Conservation (phyloP, 1,139 yeast genomes). For the Hansenula lynferdii region DNA sequence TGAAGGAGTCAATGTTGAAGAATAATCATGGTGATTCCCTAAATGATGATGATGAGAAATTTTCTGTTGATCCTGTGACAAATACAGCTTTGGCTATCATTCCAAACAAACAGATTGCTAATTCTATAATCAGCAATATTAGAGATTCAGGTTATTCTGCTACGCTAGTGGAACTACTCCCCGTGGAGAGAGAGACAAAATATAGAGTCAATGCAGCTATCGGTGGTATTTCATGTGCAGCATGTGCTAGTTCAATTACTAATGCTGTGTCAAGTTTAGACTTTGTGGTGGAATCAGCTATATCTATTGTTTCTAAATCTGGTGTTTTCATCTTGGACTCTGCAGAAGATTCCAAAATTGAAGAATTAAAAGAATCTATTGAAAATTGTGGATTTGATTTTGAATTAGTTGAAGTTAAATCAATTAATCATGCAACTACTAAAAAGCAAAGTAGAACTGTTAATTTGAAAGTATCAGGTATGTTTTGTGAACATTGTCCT, state of each 20-base stretch:
- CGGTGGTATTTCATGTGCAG: constrained; percentile 74
- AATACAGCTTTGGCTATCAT: constrained; percentile 42
- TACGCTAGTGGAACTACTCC: constrained; percentile 53
- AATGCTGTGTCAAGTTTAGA: constrained; percentile 46
- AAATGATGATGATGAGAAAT: constrained; percentile 15
- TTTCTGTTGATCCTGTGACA: constrained; percentile 35
- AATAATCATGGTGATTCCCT: constrained; percentile 2
- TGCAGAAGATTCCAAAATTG: constrained; percentile 26
- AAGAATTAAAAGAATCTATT: constrained; percentile 40
- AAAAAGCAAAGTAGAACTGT: constrained; percentile 49
- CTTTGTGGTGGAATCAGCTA: constrained; percentile 47
- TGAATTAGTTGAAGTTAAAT: constrained; percentile 33
- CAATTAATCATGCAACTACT: constrained; percentile 41
- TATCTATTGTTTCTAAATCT: constrained; percentile 55
- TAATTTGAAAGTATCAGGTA: constrained; percentile 56
- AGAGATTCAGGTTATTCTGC: constrained; percentile 56
- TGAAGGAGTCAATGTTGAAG: constrained; percentile 29
- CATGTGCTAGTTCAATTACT: constrained; percentile 57
- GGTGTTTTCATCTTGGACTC: constrained; percentile 55
- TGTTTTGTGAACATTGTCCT: constrained; percentile 72
- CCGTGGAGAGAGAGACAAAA: constrained; percentile 41
- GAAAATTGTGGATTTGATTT: constrained; percentile 69
- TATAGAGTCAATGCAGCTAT: constrained; percentile 54
- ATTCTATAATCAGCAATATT: constrained; percentile 40
- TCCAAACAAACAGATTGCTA: constrained; percentile 49